These are phyloP conservation scores for Colletotrichum echinochloae DNA, from an alignment of 2,329 filamentous ascomycete species.

Conservation along the genomic window DNA sequence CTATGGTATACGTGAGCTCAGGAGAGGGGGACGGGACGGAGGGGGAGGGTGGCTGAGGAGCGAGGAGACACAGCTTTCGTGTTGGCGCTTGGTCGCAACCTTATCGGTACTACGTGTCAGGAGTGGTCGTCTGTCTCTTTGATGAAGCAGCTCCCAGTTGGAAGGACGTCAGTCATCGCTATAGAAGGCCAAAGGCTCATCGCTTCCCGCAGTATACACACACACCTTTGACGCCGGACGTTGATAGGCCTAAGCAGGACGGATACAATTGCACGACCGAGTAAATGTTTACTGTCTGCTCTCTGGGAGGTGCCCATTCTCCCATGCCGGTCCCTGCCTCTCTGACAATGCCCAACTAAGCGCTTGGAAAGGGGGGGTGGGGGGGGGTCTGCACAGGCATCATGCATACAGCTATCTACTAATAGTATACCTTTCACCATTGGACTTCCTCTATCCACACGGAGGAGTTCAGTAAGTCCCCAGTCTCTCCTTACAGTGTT, in stretches of 20 bases:
- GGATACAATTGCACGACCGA: not conserved
- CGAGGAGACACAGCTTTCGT: not conserved
- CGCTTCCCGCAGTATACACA: not conserved
- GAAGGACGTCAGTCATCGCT: not conserved
- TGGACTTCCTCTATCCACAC: not conserved
- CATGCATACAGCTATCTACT: not conserved
- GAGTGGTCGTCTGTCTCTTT: not conserved
- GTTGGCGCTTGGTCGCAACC: not conserved
- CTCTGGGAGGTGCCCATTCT: not conserved
- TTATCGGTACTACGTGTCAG: not conserved
- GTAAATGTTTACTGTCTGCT: not conserved
- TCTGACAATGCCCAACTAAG: not conserved
- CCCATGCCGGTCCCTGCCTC: not conserved
- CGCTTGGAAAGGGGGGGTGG: not conserved
- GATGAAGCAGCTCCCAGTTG: not conserved
- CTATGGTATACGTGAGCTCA: not conserved
- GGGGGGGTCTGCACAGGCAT: too few relatives aligned
- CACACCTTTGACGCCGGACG: not conserved
- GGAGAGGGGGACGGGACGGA: not conserved
- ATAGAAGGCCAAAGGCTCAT: not conserved
- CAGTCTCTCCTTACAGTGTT: not conserved
- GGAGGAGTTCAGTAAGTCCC: too few relatives aligned
- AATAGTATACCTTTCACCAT: not conserved
- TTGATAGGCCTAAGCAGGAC: not conserved
- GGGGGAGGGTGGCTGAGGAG: not conserved